Conservation (phyloP, 805 yeast species). For the Hanseniaspora thailandica region DNA sequence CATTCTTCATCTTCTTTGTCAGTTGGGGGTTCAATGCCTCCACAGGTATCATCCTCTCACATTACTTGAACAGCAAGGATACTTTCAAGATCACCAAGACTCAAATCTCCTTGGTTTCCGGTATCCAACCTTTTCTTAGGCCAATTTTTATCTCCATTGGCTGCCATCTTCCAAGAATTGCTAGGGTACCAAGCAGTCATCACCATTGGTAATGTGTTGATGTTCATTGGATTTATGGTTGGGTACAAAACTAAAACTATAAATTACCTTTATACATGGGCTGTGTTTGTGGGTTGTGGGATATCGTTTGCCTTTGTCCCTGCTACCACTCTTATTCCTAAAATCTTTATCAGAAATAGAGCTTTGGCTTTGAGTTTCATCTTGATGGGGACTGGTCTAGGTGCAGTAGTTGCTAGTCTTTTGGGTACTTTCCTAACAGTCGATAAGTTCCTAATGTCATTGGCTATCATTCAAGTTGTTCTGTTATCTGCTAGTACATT, state of each 20-base stretch:
- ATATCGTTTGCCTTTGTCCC: constrained; percentile 48
- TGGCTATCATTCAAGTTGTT: background rate
- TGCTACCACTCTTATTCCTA: constrained; percentile 49
- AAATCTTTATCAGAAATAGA: constrained; percentile 56
- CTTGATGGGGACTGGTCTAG: constrained; percentile 42
- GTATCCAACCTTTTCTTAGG: constrained; percentile 45
- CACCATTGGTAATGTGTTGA: constrained; percentile 38
- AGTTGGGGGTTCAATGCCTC: constrained; percentile 67
- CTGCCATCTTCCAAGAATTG: constrained; percentile 36
- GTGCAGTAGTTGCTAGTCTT: constrained; percentile 32
- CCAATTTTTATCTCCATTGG: constrained; percentile 50
- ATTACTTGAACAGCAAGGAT: constrained; percentile 39
- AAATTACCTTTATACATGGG: constrained; percentile 67
- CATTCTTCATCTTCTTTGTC: constrained; percentile 38
- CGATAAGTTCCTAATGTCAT: background rate
- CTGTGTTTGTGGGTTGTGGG: constrained; percentile 45
- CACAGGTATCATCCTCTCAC: constrained; percentile 51
- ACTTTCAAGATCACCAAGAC: constrained; percentile 45
- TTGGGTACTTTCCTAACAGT: constrained; percentile 4
- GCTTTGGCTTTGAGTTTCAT: constrained; percentile 43
- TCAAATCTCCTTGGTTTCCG: constrained; percentile 59
- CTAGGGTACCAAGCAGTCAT: constrained; percentile 41
- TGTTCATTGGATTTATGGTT: constrained; percentile 44
- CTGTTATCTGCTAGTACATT: background rate
- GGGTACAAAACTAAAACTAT: constrained; percentile 48